Conservation (phyloP, 176 grass and related monocot species). For the Eremochloa ophiuroides region DNA sequence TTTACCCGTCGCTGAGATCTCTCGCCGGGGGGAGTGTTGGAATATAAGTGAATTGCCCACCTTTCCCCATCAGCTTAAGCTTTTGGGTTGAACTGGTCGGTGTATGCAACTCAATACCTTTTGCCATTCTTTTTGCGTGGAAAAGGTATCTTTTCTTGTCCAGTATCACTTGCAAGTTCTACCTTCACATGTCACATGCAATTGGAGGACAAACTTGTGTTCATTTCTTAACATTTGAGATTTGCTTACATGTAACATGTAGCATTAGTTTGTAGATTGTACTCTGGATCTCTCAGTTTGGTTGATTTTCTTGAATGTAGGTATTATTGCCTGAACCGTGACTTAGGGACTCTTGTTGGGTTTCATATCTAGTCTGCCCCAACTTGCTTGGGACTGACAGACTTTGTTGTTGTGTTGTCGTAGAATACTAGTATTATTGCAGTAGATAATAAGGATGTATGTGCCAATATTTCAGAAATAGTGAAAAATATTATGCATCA, state of each 20-base stretch:
- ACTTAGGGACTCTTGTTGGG: no score
- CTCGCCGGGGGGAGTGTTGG: no score
- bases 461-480: not conserved
- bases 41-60: no score
- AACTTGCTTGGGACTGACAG: no score
- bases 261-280: slow-evolving; percentile 21
- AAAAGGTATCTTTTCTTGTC: not conserved
- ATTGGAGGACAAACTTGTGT: slow-evolving; percentile 2
- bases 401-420: no score
- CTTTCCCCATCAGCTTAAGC: no score
- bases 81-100: no score
- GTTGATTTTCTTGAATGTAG: slow-evolving; percentile 8
- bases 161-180: not conserved
- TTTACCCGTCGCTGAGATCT: no score
- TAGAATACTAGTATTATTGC: not conserved
- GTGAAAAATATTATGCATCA: not conserved
- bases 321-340: no score
- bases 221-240: not conserved
- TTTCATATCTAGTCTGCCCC: no score
- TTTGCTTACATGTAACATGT: not conserved
- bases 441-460: slow-evolving; percentile 7
- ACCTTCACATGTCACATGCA: not conserved
- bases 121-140: not conserved
- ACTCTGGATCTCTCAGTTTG: slow-evolving; percentile 12
- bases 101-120: no score